These are phyloP conservation scores for Lactarius trivialis DNA, from an alignment of 768 basidiomycete species.

Conservation along the genomic window DNA sequence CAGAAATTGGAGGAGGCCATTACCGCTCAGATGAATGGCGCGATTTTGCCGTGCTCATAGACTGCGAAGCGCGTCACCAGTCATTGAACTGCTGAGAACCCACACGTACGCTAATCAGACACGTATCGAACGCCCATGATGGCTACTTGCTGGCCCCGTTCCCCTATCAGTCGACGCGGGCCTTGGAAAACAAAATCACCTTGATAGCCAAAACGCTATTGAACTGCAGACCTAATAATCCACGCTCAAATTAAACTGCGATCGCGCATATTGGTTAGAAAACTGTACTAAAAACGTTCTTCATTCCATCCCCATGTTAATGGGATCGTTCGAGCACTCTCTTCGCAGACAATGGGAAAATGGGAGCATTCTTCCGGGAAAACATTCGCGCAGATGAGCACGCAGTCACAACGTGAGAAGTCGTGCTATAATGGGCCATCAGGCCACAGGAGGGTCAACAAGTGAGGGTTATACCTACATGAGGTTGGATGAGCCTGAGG, in stretches of 20 bases:
- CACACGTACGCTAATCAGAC: not conserved
- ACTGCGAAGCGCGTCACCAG: constrained; percentile 30
- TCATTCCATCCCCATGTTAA: constrained; percentile 34
- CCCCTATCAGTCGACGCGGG: constrained; percentile 41
- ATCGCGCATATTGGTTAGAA: too few relatives aligned
- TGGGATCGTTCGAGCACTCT: too few relatives aligned
- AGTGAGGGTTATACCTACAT: constrained; percentile 23
- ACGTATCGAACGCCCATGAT: constrained; percentile 40
- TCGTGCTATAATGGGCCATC: not conserved
- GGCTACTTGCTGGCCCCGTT: constrained; percentile 34
- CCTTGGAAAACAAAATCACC: constrained; percentile 48
- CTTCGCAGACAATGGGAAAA: too few relatives aligned
- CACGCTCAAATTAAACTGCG: not conserved
- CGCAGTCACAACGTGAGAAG: not conserved
- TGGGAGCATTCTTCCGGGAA: too few relatives aligned
- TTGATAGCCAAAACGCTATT: constrained; percentile 45
- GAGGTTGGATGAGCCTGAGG: constrained; percentile 26
- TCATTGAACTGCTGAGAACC: not conserved
- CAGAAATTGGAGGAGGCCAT: too few relatives aligned
- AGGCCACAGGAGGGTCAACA: not conserved
- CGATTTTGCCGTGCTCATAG: constrained; percentile 39
- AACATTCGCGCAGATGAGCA: too few relatives aligned
- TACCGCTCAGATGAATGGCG: constrained; percentile 38
- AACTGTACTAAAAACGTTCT: constrained; percentile 28
- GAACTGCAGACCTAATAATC: constrained; percentile 38